Base-by-base conservation (phyloP, 805 yeast genomes). In the Pichia cabralensis region DNA sequence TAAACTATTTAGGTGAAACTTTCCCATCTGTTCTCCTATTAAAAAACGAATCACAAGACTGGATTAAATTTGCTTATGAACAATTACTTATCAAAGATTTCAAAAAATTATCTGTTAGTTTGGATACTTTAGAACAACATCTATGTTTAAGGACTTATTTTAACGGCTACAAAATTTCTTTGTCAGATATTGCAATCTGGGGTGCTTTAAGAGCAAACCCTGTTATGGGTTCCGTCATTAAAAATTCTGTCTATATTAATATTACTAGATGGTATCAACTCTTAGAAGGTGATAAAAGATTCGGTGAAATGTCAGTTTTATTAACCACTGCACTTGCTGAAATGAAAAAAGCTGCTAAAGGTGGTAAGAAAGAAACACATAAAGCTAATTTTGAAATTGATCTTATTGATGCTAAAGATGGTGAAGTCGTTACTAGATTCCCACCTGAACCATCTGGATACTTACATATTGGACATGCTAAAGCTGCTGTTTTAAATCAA, bases 391-490 rank as follows among this genome's bases (percentile, higher is more conserved):
- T 81, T 48, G 96, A 88, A 57, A 92, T 92, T 52, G 92, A 84
- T 52, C 74, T 92, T 46, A 82, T 81, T 40, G 94, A 77, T 56
- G 99, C 99, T 39, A 76, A 72, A 52, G 76, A 80, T 38, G 99
- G 99, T 45, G 67, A 88, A 62, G 99, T 92, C 38, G 97, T 94
- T 35, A 94, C 98, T 35, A 81, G 99, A 65, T 92, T 92, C 76
- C 98, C 95, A 34, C 99, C 99, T 45, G 99, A 92, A 67, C 99
- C 99, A 41, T 83, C 95, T 64, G 99, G 99, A 65, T 92, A 88
- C 62, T 72, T 92, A 62, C 99, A 92, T 64, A 92, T 92, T 63
- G 99, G 99, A 48, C 99, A 92, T 58, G 98, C 95, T 41, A 92
- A 92, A 64, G 98, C 98, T 42, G 99, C 99, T 36, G 70, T 92